phyloP scores from a whole-genome alignment of 148 eudicot genomes.

The Salicornia ramosissima region DNA sequence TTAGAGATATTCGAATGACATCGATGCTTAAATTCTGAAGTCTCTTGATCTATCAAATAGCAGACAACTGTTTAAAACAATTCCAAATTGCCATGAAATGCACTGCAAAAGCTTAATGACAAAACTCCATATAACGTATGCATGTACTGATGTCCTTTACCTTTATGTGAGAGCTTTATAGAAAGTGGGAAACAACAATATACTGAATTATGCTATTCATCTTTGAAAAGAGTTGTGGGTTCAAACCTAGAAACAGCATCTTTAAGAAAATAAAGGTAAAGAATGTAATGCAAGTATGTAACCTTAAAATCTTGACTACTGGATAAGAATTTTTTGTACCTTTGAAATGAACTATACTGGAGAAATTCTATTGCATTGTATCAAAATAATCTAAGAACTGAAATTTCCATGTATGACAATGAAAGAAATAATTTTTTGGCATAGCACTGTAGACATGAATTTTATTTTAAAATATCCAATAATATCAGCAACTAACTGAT shows the following conservation, averaged over 20 bases:
- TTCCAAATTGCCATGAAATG: neutral
- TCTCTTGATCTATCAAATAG: neutral
- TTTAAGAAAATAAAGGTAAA: no score
- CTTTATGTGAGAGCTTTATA: no score
- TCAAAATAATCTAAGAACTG: neutral
- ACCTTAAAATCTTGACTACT: no score
- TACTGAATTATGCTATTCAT: no score
- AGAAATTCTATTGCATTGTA: neutral
- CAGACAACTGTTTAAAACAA: neutral
- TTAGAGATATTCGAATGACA: no score
- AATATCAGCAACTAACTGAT: neutral
- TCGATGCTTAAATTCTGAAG: neutral
- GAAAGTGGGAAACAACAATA: no score
- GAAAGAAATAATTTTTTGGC: slow-evolving; percentile 1
- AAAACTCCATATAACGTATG: neutral
- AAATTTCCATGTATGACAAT: neutral
- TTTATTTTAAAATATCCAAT: neutral
- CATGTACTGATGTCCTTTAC: neutral
- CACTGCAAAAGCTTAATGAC: neutral
- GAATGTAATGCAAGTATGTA: no score
- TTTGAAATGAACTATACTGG: no score
- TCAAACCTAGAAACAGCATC: no score
- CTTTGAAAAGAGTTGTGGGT: no score
- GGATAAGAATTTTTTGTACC: no score
- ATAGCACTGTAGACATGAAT: neutral